Conservation (phyloP, 192 early-diverging fungal species). For the Linnemannia exigua region DNA sequence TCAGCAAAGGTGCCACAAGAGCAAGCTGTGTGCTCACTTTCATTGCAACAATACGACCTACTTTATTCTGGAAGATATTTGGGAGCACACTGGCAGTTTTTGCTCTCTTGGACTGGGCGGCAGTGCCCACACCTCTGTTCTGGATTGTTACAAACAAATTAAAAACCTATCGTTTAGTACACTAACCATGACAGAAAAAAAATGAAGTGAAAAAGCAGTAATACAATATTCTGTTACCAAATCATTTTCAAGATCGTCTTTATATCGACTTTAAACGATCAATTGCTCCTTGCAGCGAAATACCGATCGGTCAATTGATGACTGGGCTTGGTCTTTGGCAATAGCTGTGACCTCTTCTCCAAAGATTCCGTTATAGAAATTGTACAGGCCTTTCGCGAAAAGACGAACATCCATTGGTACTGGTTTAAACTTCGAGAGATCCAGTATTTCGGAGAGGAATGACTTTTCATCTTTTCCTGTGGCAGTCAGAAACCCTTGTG, state of each 20-base stretch:
- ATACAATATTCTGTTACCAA: slow-evolving; percentile 7
- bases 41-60: neutral
- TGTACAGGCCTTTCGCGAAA: slow-evolving; percentile 22
- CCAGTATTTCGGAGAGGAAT: slow-evolving; percentile 12
- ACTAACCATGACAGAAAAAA: too few relatives aligned
- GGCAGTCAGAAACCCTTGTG: slow-evolving; percentile 23
- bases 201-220: too few relatives aligned
- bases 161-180: too few relatives aligned
- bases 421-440: slow-evolving; percentile 25
- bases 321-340: slow-evolving; percentile 26
- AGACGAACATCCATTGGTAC: slow-evolving; percentile 28
- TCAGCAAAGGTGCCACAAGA: slow-evolving; percentile 11
- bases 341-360: slow-evolving; percentile 7
- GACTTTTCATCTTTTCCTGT: slow-evolving; percentile 37
- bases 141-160: neutral
- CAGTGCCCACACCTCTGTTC: neutral
- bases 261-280: slow-evolving; percentile 17
- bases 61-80: slow-evolving; percentile 11
- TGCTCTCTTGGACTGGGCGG: neutral
- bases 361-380: slow-evolving; percentile 30
- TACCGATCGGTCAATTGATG: slow-evolving; percentile 18
- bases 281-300: slow-evolving; percentile 27
- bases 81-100: neutral
- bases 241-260: slow-evolving; percentile 23
- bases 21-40: neutral